Conservation (phyloP, 495 filamentous ascomycete species). For the Staphylotrichum longicolle region DNA sequence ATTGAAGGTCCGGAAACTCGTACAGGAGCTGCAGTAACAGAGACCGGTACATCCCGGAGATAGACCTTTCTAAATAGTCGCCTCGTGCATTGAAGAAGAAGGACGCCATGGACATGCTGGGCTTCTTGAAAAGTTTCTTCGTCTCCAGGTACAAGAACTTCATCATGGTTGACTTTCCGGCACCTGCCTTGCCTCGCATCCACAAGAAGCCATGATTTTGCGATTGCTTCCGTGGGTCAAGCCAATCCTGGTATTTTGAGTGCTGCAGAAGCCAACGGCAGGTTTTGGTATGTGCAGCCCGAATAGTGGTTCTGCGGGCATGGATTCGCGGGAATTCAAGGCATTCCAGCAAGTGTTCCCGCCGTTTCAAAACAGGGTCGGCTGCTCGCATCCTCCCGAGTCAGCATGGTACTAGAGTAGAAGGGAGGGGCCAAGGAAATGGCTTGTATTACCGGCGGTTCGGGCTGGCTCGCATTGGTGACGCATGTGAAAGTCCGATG, state of each 20-base stretch:
- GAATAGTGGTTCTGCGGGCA: constrained; percentile 39
- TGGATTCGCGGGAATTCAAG: constrained; percentile 41
- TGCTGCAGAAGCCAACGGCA: constrained; percentile 49
- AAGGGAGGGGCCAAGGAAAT: constrained; percentile 7
- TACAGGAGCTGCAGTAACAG: constrained; percentile 37
- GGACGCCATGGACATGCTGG: constrained; percentile 12
- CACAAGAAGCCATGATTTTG: constrained; percentile 51
- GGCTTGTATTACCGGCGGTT: no score
- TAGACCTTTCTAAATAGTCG: constrained; percentile 47
- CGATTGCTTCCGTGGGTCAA: constrained; percentile 34
- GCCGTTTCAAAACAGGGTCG: constrained; percentile 9
- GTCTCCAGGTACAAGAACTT: constrained; percentile 32
- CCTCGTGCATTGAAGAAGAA: constrained; percentile 36
- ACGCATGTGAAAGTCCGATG: no score
- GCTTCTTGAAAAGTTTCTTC: constrained; percentile 8
- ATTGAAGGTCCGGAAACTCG: constrained; percentile 27
- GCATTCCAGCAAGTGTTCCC: constrained; percentile 28
- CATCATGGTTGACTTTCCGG: constrained; percentile 47
- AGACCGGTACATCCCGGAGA: constrained; percentile 53
- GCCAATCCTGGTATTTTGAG: constrained; percentile 43
- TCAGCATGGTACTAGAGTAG: constrained; percentile 12
- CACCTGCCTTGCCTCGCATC: constrained; percentile 54
- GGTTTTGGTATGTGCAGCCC: constrained; percentile 39
- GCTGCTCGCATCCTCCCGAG: constrained; percentile 1
- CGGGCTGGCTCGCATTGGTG: no score